Conservation (phyloP, 331 rosid genomes). For the Malus hybrid region DNA sequence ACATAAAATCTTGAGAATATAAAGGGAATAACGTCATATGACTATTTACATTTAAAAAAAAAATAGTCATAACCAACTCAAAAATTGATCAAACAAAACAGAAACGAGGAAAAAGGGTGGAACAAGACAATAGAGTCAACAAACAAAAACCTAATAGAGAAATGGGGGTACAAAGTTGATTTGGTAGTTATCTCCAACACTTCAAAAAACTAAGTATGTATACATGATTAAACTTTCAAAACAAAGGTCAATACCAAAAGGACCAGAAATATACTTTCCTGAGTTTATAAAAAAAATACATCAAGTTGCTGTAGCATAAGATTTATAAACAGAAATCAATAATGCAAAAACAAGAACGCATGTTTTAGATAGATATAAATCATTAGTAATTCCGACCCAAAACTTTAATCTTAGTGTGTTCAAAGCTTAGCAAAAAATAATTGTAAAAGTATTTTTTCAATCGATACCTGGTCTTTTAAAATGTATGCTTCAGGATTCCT, state of each 20-base stretch:
- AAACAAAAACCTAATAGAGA: background rate
- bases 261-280: background rate
- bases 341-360: background rate
- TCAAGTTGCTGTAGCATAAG: background rate
- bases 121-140: too few relatives aligned
- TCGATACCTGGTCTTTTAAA: slow-evolving; percentile 78
- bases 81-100: background rate
- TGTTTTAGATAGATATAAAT: background rate
- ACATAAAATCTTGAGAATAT: background rate
- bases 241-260: background rate
- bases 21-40: background rate
- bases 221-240: background rate
- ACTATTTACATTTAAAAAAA: background rate
- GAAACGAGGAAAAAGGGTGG: background rate
- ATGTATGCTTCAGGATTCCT: slow-evolving; percentile 84
- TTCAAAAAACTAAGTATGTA: background rate
- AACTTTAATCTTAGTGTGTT: background rate
- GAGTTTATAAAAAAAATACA: background rate
- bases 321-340: background rate
- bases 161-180: background rate
- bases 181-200: background rate
- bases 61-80: background rate
- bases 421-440: background rate
- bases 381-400: background rate
- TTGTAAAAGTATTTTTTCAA: background rate